These are phyloP conservation scores for Albugo candida DNA, from an alignment of 352 stramenopile species.

Conservation along the genomic window DNA sequence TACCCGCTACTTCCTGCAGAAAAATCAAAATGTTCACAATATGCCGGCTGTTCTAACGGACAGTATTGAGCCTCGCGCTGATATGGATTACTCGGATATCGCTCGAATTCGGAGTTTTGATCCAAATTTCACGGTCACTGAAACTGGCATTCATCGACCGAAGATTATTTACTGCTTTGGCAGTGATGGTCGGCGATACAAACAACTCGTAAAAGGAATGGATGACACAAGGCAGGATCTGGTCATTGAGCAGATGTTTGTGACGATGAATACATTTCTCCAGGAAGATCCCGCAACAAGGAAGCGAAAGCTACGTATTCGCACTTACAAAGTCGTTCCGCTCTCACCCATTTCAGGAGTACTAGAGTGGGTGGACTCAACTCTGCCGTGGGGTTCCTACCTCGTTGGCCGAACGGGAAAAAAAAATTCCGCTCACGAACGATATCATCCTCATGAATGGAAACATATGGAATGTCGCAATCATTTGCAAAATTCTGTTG, in stretches of 20 bases:
- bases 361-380: slow-evolving; percentile 97
- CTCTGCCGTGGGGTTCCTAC: slow-evolving; percentile 86
- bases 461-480: slow-evolving; percentile 60
- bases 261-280: slow-evolving; percentile 79
- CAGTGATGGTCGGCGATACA: slow-evolving; percentile 80
- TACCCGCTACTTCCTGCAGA: slow-evolving; percentile 17
- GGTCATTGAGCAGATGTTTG: slow-evolving; percentile 81
- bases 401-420: slow-evolving; percentile 41
- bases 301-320: slow-evolving; percentile 67
- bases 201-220: slow-evolving; percentile 92
- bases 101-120: slow-evolving; percentile 83
- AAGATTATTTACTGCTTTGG: slow-evolving; percentile 96
- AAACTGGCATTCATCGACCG: slow-evolving; percentile 87
- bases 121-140: slow-evolving; percentile 82
- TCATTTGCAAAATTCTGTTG: slow-evolving; percentile 45
- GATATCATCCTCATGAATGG: slow-evolving; percentile 92
- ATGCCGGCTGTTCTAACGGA: slow-evolving; percentile 67
- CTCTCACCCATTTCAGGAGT: slow-evolving; percentile 85
- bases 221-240: slow-evolving; percentile 77
- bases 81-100: slow-evolving; percentile 69
- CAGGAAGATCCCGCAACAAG: slow-evolving; percentile 35
- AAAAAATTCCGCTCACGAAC: slow-evolving; percentile 68
- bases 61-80: slow-evolving; percentile 30
- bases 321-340: slow-evolving; percentile 93
- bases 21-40: slow-evolving; percentile 19